These are phyloP conservation scores for Fraxinus latifolia DNA, from an alignment of 305 asterid genomes.

Conservation along the genomic window DNA sequence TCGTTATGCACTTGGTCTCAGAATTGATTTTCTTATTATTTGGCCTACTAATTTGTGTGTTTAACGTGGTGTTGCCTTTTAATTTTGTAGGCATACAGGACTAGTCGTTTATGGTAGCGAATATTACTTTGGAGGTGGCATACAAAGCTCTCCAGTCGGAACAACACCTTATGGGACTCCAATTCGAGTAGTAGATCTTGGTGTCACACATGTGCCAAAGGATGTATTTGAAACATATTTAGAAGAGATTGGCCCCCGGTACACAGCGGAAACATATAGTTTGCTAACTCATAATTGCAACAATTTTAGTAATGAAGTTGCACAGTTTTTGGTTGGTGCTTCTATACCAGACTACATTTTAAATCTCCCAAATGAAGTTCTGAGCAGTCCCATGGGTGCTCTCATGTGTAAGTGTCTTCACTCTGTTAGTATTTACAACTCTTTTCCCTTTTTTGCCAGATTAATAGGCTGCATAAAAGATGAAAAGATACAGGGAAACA, in stretches of 20 bases:
- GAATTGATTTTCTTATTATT: background rate
- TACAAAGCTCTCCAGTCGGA: slow-evolving; percentile 67
- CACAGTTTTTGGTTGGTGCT: slow-evolving; percentile 78
- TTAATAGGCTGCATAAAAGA: background rate
- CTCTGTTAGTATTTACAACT: background rate
- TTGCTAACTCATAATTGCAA: slow-evolving; percentile 81
- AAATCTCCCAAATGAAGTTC: slow-evolving; percentile 84
- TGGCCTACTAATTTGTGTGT: background rate
- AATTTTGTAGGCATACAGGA: slow-evolving; percentile 80
- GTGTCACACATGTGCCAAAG: slow-evolving; percentile 79
- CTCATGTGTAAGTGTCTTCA: slow-evolving; percentile 57
- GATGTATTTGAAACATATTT: slow-evolving; percentile 79
- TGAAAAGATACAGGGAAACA: background rate
- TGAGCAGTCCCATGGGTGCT: slow-evolving; percentile 90
- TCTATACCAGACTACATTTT: slow-evolving; percentile 78
- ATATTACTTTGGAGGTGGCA: slow-evolving; percentile 93
- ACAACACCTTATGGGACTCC: slow-evolving; percentile 87
- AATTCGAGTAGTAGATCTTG: slow-evolving; percentile 69
- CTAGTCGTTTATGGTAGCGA: slow-evolving; percentile 79
- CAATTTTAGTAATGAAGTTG: slow-evolving; percentile 86
- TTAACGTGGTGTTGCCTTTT: background rate
- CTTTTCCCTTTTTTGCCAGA: background rate
- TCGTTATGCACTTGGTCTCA: background rate
- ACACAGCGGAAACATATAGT: slow-evolving; percentile 78
- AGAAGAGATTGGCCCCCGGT: slow-evolving; percentile 75